Evolutionary conservation across 2,329 filamentous ascomycete genomes (phyloP).

Genomic region (Camillea tinctor): DNA sequence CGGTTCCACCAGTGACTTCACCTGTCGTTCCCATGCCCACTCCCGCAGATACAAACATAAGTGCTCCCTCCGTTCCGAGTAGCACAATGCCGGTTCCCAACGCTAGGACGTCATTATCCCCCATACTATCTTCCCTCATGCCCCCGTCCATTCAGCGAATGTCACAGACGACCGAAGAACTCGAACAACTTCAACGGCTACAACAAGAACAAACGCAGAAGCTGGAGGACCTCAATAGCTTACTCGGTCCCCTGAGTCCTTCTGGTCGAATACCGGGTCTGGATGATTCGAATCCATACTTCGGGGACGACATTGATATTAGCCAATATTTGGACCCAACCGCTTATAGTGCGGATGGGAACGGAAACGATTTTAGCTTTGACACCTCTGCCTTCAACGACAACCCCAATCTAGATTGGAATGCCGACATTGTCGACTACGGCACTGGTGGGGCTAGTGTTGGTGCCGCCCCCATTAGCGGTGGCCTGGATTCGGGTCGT

Average conservation of each 20-base stretch:
- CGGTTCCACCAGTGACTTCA: conserved; percentile 24
- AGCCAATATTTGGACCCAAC: conserved; percentile 49
- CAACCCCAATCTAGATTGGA: conserved; percentile 23
- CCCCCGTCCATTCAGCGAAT: conserved; percentile 60
- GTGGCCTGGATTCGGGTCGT: conserved; percentile 16
- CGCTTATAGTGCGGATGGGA: conserved; percentile 24
- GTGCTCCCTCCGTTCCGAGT: conserved; percentile 17
- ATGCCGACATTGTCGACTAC: conserved; percentile 25
- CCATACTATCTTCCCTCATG: conserved; percentile 45
- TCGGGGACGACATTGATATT: conserved; percentile 48
- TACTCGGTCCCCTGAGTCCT: conserved; percentile 78
- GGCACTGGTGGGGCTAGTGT: conserved; percentile 6
- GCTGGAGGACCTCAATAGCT: conserved; percentile 70
- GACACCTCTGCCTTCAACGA: conserved; percentile 33
- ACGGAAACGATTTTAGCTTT: conserved; percentile 42
- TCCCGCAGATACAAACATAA: conserved; percentile 20
- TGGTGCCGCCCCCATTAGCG: conserved; percentile 4
- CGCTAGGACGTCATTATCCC: conserved; percentile 43
- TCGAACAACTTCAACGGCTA: conserved; percentile 75
- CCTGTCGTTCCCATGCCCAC: conserved; percentile 21
- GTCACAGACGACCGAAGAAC: conserved; percentile 67
- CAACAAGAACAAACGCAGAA: conserved; percentile 76
- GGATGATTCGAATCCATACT: conserved; percentile 41
- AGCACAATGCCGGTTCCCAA: conserved; percentile 11
- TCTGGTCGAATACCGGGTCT: conserved; percentile 76